phyloP scores from a whole-genome alignment of 2,329 filamentous ascomycete species.

The Aspergillus luchuensis region DNA sequence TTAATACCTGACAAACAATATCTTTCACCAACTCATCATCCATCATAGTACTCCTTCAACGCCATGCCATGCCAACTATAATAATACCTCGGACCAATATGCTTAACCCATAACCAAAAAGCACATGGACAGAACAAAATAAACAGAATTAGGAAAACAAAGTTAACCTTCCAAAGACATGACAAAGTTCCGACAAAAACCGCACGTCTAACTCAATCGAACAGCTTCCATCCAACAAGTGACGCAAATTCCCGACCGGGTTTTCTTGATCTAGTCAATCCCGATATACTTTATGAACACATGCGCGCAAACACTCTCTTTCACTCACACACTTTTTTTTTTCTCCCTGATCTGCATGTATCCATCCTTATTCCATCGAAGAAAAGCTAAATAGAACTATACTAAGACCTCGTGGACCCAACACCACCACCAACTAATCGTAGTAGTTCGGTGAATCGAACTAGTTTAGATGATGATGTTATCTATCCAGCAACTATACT shows the following conservation, averaged over 20 bases:
- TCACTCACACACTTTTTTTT: no score
- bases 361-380: not conserved
- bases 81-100: not conserved
- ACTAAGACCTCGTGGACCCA: not conserved
- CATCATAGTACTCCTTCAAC: not conserved
- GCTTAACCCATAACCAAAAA: not conserved
- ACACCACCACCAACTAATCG: no score
- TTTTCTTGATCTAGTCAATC: not conserved
- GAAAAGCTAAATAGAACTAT: not conserved
- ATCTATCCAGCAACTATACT: not conserved
- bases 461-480: not conserved
- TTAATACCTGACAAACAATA: not conserved
- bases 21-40: not conserved
- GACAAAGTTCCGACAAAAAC: not conserved
- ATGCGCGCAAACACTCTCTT: no score
- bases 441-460: no score
- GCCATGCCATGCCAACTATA: not conserved
- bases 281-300: not conserved
- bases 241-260: not conserved
- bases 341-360: not conserved
- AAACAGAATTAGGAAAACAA: not conserved
- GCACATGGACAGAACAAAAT: not conserved
- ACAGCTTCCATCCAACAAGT: not conserved
- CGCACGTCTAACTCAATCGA: not conserved
- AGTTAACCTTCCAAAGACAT: no score